A percentile compares a stretch with the other conserved stretches of the same genome.
Evolutionary conservation across 176 grass and related monocot genomes (phyloP).

Genomic region (Miscanthus lutarioriparius): DNA sequence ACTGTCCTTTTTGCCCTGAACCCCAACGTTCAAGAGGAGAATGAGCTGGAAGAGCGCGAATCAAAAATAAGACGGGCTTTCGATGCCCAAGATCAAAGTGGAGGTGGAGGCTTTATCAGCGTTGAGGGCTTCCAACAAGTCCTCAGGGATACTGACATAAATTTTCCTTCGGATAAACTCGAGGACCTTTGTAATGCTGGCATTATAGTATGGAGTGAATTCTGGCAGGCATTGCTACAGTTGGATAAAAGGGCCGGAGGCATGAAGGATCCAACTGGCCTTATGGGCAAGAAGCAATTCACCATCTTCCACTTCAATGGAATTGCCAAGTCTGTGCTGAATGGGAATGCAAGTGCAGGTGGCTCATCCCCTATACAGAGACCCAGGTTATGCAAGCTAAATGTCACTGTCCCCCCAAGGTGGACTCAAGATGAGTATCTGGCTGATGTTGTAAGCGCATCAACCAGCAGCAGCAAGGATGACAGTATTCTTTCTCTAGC

Average conservation of each 20-base stretch:
- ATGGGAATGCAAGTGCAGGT: conserved; percentile 48
- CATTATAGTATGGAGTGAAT: conserved; percentile 98
- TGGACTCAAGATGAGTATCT: conserved; percentile 94
- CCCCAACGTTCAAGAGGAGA: conserved; percentile 84
- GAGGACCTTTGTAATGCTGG: conserved; percentile 74
- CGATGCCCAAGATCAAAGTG: conserved; percentile 91
- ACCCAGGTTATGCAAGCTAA: conserved; percentile 88
- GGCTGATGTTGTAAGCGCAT: conserved; percentile 69
- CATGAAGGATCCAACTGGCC: conserved; percentile 88
- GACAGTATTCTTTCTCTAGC: conserved; percentile 56
- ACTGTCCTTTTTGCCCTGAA: conserved; percentile 91
- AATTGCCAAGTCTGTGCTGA: conserved; percentile 89
- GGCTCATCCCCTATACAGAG: conserved; percentile 71
- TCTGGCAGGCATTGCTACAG: conserved; percentile 86
- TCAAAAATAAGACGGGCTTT: conserved; percentile 88
- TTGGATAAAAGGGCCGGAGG: conserved; percentile 86
- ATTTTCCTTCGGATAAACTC: conserved; percentile 71
- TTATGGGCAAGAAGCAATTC: conserved; percentile 96
- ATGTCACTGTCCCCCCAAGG: conserved; percentile 80
- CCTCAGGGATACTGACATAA: conserved; percentile 68
- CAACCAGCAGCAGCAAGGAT: conserved; percentile 51
- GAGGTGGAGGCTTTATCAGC: conserved; percentile 88
- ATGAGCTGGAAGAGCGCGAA: conserved; percentile 88
- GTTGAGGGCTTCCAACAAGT: conserved; percentile 83
- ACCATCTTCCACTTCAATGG: conserved; percentile 99